Evolutionary conservation across 2,329 filamentous ascomycete species (phyloP).

Genomic region (Metarhizium album): DNA sequence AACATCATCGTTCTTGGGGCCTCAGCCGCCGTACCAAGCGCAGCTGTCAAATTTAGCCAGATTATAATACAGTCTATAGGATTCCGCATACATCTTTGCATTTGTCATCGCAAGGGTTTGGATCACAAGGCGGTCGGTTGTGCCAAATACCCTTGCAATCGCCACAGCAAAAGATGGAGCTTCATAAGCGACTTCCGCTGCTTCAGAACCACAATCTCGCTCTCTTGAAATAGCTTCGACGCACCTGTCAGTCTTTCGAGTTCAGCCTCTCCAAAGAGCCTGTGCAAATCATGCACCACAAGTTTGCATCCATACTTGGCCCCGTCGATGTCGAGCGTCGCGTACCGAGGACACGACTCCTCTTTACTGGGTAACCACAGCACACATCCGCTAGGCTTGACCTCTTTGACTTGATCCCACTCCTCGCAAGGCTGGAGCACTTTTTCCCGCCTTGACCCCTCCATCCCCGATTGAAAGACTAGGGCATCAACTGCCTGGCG

Average conservation of each 20-base stretch:
- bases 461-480: conserved; percentile 11
- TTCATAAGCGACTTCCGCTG: conserved; percentile 26
- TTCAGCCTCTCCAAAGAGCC: conserved; percentile 39
- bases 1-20: no score
- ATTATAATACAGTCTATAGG: neutral
- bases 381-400: conserved; percentile 33
- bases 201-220: conserved; percentile 32
- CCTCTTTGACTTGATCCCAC: conserved; percentile 33
- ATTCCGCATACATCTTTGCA: neutral
- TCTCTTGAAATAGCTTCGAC: conserved; percentile 23
- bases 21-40: neutral
- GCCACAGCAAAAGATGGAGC: conserved; percentile 44
- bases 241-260: conserved; percentile 27
- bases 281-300: conserved; percentile 40
- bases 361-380: conserved; percentile 27
- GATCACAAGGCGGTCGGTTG: neutral
- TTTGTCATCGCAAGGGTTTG: neutral
- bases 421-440: conserved; percentile 27
- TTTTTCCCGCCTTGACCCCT: conserved; percentile 20
- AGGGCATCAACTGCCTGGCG: conserved; percentile 35
- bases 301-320: conserved; percentile 26
- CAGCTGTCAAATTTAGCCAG: neutral
- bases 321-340: conserved; percentile 31
- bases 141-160: conserved; percentile 43
- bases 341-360: conserved; percentile 25